Evolutionary conservation across 2,329 filamentous ascomycete species (phyloP).

Genomic region (Aurifilum marmelostoma): DNA sequence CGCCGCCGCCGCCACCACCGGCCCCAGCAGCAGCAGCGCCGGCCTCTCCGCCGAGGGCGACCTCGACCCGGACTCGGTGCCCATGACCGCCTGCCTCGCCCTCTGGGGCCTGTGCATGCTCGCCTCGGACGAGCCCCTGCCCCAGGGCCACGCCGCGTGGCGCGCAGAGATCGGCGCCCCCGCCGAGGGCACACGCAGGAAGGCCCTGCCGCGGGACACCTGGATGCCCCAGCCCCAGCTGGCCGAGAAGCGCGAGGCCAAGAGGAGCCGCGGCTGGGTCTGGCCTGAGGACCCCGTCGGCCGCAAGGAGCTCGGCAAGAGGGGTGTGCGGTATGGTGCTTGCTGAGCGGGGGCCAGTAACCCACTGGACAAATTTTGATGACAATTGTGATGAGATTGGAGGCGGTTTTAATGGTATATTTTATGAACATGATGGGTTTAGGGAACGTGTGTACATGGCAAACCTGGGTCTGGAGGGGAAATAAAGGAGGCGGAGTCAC

Average conservation of each 20-base stretch:
- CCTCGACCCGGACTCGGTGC: constrained; percentile 38
- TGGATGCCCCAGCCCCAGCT: constrained; percentile 78
- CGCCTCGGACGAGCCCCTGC: constrained; percentile 40
- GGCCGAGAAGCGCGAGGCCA: constrained; percentile 76
- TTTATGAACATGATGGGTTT: background rate
- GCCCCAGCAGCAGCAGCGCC: too few species aligned
- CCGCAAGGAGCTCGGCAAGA: constrained; percentile 71
- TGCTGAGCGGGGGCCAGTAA: constrained; percentile 19
- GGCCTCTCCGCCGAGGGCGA: constrained; percentile 29
- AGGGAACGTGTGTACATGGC: background rate
- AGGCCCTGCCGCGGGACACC: constrained; percentile 68
- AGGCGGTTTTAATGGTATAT: too few species aligned
- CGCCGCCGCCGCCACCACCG: constrained; percentile 33
- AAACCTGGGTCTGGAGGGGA: background rate
- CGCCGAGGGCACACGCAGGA: constrained; percentile 71
- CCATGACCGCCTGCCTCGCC: constrained; percentile 72
- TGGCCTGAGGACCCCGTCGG: constrained; percentile 74
- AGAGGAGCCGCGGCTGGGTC: constrained; percentile 74
- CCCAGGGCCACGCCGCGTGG: constrained; percentile 61
- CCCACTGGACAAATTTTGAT: too few species aligned
- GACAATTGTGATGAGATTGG: too few species aligned
- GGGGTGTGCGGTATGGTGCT: constrained; percentile 60
- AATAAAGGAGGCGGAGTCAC: too few species aligned
- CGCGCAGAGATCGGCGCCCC: constrained; percentile 74
- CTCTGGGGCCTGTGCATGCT: constrained; percentile 73